Evolutionary conservation across 2,329 filamentous ascomycete genomes (phyloP).

Genomic region (Aspergillus sp.): DNA sequence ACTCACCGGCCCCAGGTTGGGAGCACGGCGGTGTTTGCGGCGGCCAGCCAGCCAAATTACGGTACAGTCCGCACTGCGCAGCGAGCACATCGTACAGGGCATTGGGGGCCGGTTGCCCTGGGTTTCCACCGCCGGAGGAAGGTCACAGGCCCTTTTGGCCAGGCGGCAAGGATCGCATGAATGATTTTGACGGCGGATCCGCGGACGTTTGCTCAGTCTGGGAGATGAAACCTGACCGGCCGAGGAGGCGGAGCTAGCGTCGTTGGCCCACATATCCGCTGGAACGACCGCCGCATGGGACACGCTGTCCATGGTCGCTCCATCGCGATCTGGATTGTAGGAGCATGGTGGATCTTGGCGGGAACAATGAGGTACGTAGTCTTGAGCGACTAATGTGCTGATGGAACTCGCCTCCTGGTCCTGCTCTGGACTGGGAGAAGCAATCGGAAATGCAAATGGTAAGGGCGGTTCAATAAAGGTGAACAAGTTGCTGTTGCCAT

Average conservation of each 20-base stretch:
- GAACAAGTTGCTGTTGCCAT: neutral
- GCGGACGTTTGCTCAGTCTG: neutral
- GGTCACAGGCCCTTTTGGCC: conserved; percentile 4
- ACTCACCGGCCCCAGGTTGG: neutral
- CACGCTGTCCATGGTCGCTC: neutral
- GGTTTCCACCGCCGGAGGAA: neutral
- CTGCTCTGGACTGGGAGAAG: neutral
- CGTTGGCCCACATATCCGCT: neutral
- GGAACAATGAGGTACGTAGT: neutral
- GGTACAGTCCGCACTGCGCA: conserved; percentile 1
- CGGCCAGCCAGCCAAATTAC: conserved; percentile 2
- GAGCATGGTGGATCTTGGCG: neutral
- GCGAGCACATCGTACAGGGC: neutral
- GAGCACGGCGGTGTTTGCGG: neutral
- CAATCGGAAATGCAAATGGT: neutral
- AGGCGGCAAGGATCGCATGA: conserved; percentile 3
- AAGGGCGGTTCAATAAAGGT: neutral
- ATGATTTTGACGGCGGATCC: conserved; percentile 1
- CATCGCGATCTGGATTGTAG: neutral
- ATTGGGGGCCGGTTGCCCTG: neutral
- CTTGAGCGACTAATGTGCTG: neutral
- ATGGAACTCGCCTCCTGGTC: neutral
- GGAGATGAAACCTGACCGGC: neutral
- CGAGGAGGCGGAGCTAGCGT: neutral
- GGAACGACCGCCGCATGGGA: neutral